Evolutionary conservation across 306 rosid species (phyloP).

Genomic region (Rosa persica): DNA sequence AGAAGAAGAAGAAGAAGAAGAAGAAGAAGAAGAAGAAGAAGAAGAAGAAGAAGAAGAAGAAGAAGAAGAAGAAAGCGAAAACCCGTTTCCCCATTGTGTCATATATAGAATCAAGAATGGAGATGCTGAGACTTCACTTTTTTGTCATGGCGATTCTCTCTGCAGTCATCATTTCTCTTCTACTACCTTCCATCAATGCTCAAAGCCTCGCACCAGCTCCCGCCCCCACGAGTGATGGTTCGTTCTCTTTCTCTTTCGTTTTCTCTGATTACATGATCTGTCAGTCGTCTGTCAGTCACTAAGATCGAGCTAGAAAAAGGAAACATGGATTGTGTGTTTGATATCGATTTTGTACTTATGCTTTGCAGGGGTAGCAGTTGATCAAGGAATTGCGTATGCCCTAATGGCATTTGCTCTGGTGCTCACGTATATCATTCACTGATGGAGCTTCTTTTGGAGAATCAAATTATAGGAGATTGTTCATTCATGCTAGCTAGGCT

Average conservation of each 20-base stretch:
- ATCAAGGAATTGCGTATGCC: constrained; percentile 43
- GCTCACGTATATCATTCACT: constrained; percentile 66
- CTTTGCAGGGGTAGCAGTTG: constrained; percentile 37
- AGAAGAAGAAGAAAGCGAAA: not conserved
- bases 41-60: not conserved
- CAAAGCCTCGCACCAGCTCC: constrained; percentile 63
- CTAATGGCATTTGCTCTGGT: constrained; percentile 34
- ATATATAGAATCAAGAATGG: constrained; percentile 35
- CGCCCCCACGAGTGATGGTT: constrained; percentile 71
- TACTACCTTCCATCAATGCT: constrained; percentile 50
- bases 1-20: constrained; percentile 7
- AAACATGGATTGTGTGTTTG: not conserved
- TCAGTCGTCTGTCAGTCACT: not conserved
- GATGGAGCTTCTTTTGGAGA: constrained; percentile 15
- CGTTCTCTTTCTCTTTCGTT: constrained; percentile 3
- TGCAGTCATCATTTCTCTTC: constrained; percentile 39
- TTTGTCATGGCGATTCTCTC: constrained; percentile 33
- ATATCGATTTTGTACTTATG: not conserved
- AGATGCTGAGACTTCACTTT: constrained; percentile 44
- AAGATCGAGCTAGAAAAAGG: not conserved
- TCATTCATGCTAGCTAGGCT: constrained; percentile 1
- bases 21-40: not conserved
- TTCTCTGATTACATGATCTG: not conserved
- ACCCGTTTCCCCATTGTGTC: not conserved
- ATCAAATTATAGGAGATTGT: not conserved